These are phyloP conservation scores for Papilionanthe hybrid DNA, from an alignment of 116 monocot genomes.

Conservation along the genomic window DNA sequence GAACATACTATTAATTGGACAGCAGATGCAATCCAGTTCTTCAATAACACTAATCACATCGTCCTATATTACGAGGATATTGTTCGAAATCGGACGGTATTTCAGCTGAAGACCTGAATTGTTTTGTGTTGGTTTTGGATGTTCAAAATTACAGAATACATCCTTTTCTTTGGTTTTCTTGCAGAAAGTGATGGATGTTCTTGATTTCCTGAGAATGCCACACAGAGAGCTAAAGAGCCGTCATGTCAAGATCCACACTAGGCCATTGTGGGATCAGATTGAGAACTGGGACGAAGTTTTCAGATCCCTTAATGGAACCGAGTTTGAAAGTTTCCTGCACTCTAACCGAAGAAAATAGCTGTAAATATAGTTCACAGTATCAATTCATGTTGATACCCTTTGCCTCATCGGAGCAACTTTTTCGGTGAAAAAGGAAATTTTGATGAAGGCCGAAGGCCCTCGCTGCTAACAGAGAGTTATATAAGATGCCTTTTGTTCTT, in stretches of 20 bases:
- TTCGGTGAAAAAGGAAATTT: too few species aligned
- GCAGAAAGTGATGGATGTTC: conserved; percentile 23
- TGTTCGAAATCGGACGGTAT: conserved; percentile 37
- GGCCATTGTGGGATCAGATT: conserved; percentile 32
- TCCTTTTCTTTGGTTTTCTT: neutral
- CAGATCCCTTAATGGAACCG: conserved; percentile 34
- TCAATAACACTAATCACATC: conserved; percentile 48
- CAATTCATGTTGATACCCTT: neutral
- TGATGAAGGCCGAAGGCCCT: neutral
- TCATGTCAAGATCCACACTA: conserved; percentile 61
- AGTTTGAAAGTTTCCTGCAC: conserved; percentile 35
- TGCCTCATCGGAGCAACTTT: neutral
- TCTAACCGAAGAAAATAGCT: conserved; percentile 7
- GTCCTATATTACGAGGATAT: conserved; percentile 80
- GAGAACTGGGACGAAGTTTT: conserved; percentile 41
- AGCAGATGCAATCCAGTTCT: conserved; percentile 33
- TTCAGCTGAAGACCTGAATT: neutral
- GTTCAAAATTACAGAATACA: neutral
- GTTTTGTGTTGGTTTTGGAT: neutral
- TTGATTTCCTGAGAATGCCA: conserved; percentile 44
- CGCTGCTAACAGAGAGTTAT: neutral
- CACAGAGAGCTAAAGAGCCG: conserved; percentile 24
- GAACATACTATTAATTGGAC: conserved; percentile 20
- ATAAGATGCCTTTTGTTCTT: neutral
- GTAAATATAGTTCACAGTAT: neutral